Percentiles rank a stretch among this genome's conserved stretches.
Conservation (phyloP, 1,284 basidiomycete genomes). For the Polyporus tsugae region DNA sequence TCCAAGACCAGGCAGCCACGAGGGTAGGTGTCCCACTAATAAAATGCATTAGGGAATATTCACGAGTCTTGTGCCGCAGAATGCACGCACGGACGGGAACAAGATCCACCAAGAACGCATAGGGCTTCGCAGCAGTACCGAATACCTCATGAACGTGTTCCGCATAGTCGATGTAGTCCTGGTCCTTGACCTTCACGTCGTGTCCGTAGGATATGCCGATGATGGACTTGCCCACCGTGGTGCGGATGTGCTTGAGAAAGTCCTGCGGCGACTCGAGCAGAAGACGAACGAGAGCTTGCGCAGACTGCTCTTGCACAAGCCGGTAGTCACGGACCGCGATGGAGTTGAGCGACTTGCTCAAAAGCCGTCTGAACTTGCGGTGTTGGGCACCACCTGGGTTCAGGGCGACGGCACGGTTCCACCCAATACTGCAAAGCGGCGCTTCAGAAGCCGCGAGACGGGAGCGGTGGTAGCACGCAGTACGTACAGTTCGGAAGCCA, state of each 20-base stretch:
- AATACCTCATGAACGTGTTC: conserved; percentile 27
- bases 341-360: conserved; percentile 12
- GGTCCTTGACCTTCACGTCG: conserved; percentile 16
- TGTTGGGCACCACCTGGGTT: conserved; percentile 18
- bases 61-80: too few relatives aligned
- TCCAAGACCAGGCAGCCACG: neutral
- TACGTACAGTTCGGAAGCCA: neutral
- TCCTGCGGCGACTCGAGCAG: neutral
- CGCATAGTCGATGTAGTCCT: conserved; percentile 28
- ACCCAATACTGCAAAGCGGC: conserved; percentile 24
- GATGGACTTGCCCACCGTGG: conserved; percentile 25
- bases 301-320: conserved; percentile 19
- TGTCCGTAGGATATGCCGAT: conserved; percentile 28
- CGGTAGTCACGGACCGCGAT: conserved; percentile 12
- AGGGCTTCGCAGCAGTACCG: conserved; percentile 20
- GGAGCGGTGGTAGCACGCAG: neutral
- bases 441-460: neutral
- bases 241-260: conserved; percentile 8
- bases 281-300: neutral
- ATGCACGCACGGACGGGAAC: conserved; percentile 32
- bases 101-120: conserved; percentile 27
- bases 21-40: neutral
- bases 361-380: conserved; percentile 17
- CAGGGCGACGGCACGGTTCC: conserved; percentile 24
- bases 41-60: too few relatives aligned